These are phyloP conservation scores for Venustampulla echinocandica DNA, from an alignment of 495 filamentous ascomycete species.

Conservation along the genomic window DNA sequence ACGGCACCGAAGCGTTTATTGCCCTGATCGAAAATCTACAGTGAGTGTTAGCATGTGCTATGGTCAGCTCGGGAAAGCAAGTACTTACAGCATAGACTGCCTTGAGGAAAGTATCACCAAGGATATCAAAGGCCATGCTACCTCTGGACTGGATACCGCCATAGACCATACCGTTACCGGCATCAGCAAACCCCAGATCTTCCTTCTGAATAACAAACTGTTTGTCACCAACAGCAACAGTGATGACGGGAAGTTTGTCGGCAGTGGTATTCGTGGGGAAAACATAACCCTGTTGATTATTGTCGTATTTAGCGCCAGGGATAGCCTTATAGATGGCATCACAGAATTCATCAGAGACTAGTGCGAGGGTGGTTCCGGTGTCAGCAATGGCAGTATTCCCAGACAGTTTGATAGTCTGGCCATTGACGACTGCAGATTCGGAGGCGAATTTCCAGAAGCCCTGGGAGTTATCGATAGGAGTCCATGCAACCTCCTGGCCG, in stretches of 20 bases:
- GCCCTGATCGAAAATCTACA: slow-evolving; percentile 67
- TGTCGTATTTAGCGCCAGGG: slow-evolving; percentile 56
- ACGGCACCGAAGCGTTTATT: slow-evolving; percentile 62
- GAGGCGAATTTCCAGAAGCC: slow-evolving; percentile 70
- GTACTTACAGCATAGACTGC: slow-evolving; percentile 61
- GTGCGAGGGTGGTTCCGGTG: slow-evolving; percentile 66
- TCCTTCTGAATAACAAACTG: slow-evolving; percentile 65
- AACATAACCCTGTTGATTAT: slow-evolving; percentile 56
- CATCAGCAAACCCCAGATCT: slow-evolving; percentile 51
- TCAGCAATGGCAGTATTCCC: slow-evolving; percentile 73
- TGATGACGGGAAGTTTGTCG: slow-evolving; percentile 55
- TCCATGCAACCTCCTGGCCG: slow-evolving; percentile 51
- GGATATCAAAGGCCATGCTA: slow-evolving; percentile 56
- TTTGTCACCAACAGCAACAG: slow-evolving; percentile 57
- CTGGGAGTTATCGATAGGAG: slow-evolving; percentile 55
- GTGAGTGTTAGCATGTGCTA: background rate
- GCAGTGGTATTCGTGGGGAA: slow-evolving; percentile 50
- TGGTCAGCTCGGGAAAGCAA: background rate
- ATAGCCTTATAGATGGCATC: slow-evolving; percentile 63
- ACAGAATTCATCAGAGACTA: slow-evolving; percentile 58
- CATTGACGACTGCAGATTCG: slow-evolving; percentile 50
- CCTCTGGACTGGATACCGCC: slow-evolving; percentile 72
- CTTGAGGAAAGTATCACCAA: slow-evolving; percentile 69
- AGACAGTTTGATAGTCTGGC: slow-evolving; percentile 43
- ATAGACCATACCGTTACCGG: slow-evolving; percentile 42